phyloP scores from a whole-genome alignment of 179 eudicot species.

The Camellia oleifera region DNA sequence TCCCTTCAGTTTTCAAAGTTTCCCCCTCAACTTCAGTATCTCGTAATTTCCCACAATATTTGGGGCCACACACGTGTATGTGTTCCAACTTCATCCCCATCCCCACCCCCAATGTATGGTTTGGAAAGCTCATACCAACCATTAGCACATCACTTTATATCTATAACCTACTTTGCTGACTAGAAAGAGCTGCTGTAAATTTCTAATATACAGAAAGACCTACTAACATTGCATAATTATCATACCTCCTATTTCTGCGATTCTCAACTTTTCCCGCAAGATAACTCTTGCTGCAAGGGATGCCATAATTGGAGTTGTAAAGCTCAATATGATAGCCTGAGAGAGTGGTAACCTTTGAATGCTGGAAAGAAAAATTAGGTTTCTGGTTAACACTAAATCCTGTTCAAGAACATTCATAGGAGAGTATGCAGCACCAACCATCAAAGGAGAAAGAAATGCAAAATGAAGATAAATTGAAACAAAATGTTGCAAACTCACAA shows the following conservation, averaged over 20 bases:
- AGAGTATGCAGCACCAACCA: background rate
- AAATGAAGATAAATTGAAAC: background rate
- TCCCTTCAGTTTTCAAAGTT: background rate
- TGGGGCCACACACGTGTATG: background rate
- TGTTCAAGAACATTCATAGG: background rate
- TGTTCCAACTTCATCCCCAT: background rate
- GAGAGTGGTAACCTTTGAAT: slow-evolving; percentile 45
- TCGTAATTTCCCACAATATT: background rate
- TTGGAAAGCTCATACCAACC: background rate
- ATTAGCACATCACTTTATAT: background rate
- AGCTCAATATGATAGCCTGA: slow-evolving; percentile 48
- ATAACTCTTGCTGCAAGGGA: slow-evolving; percentile 44
- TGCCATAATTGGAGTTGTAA: slow-evolving; percentile 58
- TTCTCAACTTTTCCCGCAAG: slow-evolving; percentile 47
- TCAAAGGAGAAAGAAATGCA: background rate
- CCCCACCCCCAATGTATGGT: background rate
- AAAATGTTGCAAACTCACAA: background rate
- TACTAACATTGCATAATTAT: background rate
- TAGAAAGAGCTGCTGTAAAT: slow-evolving; percentile 3
- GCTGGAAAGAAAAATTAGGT: slow-evolving; percentile 27
- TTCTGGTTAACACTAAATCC: background rate
- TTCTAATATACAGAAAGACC: slow-evolving; percentile 8
- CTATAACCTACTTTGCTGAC: background rate
- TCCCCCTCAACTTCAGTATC: background rate
- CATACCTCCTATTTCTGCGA: slow-evolving; percentile 53